Evolutionary conservation across 179 eudicot genomes (phyloP).

Genomic region (Spinacia oleracea): DNA sequence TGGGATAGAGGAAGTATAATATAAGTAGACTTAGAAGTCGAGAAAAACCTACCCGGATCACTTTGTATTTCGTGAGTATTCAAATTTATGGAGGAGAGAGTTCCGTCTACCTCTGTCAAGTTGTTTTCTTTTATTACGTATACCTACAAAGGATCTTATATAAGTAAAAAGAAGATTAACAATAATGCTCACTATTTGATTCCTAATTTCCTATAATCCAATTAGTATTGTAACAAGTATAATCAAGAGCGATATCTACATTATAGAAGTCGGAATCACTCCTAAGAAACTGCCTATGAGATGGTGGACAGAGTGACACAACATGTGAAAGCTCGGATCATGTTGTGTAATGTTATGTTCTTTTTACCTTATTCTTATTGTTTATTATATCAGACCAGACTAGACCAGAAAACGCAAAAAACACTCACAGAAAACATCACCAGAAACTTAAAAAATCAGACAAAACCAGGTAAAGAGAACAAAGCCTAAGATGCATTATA

Average conservation of each 20-base stretch:
- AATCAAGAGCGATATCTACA: background rate
- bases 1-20: background rate
- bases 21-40: background rate
- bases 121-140: constrained; percentile 43
- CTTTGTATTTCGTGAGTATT: constrained; percentile 29
- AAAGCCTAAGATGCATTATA: no score
- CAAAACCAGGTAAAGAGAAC: no score
- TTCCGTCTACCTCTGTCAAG: constrained; percentile 41
- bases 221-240: background rate
- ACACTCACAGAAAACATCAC: no score
- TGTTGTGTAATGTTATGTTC: no score
- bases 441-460: no score
- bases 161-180: background rate
- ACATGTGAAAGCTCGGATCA: no score
- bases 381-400: no score
- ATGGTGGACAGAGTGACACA: background rate
- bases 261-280: background rate
- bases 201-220: background rate
- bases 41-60: constrained; percentile 34
- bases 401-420: no score
- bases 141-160: constrained; percentile 34
- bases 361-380: no score
- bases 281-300: background rate
- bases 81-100: constrained; percentile 38
- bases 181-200: background rate